Evolutionary conservation across 495 filamentous ascomycete genomes (phyloP).

Genomic region (Lasiosphaeria ovina): DNA sequence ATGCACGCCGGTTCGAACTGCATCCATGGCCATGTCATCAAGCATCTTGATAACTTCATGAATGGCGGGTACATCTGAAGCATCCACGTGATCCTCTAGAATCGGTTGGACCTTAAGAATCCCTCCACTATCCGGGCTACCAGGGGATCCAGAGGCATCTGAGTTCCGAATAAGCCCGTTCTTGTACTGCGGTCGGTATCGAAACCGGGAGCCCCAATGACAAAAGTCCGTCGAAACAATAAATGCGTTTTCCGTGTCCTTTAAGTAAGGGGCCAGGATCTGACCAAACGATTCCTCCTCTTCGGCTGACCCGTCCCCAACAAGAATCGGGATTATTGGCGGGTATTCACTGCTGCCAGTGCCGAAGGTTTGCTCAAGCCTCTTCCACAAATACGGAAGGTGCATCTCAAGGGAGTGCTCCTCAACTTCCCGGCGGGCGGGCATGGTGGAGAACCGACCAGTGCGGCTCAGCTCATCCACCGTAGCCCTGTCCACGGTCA

Average conservation of each 20-base stretch:
- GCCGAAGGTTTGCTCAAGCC: conserved; percentile 58
- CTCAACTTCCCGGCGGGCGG: conserved; percentile 64
- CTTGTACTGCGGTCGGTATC: conserved; percentile 54
- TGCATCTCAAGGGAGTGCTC: conserved; percentile 99
- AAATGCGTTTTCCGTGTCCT: conserved; percentile 74
- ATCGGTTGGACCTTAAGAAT: not conserved
- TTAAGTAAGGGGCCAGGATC: conserved; percentile 75
- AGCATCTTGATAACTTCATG: conserved; percentile 82
- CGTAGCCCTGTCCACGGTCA: conserved; percentile 67
- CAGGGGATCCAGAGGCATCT: conserved; percentile 7
- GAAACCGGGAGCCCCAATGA: conserved; percentile 89
- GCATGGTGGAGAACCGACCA: conserved; percentile 73
- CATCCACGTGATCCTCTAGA: not conserved
- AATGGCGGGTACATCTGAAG: conserved; percentile 53
- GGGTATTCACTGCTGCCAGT: conserved; percentile 54
- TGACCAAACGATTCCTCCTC: conserved; percentile 69
- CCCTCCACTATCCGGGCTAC: not conserved
- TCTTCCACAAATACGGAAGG: conserved; percentile 88
- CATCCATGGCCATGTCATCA: conserved; percentile 78
- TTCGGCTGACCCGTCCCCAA: conserved; percentile 67
- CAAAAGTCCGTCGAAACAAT: conserved; percentile 94
- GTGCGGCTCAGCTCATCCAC: conserved; percentile 62
- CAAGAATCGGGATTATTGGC: conserved; percentile 79
- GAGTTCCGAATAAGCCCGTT: conserved; percentile 23
- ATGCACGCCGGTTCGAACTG: conserved; percentile 73